A percentile compares a stretch with the other conserved stretches of the same genome.
phyloP scores from a whole-genome alignment of 2,329 filamentous ascomycete species.

The Penicillium sp. region DNA sequence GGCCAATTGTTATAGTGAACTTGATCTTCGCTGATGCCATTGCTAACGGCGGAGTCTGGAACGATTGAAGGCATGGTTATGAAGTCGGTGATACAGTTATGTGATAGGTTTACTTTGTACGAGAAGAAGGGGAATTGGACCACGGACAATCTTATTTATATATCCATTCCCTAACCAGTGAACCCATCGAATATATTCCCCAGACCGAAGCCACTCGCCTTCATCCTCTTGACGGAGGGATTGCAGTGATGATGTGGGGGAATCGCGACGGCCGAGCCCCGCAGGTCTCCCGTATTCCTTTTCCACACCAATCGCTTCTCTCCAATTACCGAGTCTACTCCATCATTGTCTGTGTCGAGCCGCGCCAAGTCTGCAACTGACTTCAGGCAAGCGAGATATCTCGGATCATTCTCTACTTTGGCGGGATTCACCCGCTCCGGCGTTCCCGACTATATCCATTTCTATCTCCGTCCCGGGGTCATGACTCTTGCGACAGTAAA shows the following conservation, averaged over 20 bases:
- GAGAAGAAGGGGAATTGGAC: neutral
- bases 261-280: constrained; percentile 17
- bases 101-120: neutral
- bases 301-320: constrained; percentile 2
- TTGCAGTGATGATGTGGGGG: constrained; percentile 9
- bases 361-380: constrained; percentile 1
- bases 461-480: neutral
- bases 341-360: neutral
- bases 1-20: constrained; percentile 48
- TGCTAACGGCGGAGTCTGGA: neutral
- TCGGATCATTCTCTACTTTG: neutral
- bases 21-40: neutral
- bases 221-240: neutral
- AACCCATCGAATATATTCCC: neutral
- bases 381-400: constrained; percentile 1
- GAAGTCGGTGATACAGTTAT: neutral
- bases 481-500: neutral
- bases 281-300: neutral
- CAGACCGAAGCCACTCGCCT: neutral
- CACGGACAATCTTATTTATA: neutral
- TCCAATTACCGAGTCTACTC: constrained; percentile 6
- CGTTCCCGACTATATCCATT: neutral
- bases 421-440: constrained; percentile 1
- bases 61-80: constrained; percentile 7
- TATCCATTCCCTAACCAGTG: too few relatives aligned